phyloP scores from a whole-genome alignment of 345 rosid genomes.

The Carallia brachiata region DNA sequence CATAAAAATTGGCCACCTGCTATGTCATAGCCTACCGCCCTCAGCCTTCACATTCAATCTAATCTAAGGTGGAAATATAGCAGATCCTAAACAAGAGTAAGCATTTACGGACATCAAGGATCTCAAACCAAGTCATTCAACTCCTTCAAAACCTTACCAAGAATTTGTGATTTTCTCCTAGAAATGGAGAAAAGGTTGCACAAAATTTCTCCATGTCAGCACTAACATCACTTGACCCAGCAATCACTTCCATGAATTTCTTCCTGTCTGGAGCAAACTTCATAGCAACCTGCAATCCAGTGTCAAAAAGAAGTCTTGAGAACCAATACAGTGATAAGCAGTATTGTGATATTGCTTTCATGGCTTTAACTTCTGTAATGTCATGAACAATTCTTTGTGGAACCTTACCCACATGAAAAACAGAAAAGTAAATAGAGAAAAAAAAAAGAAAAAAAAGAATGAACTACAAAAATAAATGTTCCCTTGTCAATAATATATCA shows the following conservation, averaged over 20 bases:
- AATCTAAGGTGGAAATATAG: not conserved
- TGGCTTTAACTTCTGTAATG: not conserved
- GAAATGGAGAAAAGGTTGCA: constrained; percentile 66
- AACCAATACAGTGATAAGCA: no score
- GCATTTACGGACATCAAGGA: not conserved
- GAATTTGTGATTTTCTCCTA: constrained; percentile 86
- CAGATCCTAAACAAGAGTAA: constrained; percentile 1
- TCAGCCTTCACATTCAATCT: not conserved
- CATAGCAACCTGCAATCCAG: constrained; percentile 67
- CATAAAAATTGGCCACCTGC: not conserved
- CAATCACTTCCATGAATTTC: constrained; percentile 86
- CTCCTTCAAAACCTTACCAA: constrained; percentile 53
- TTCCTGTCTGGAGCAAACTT: constrained; percentile 96
- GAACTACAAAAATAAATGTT: no score
- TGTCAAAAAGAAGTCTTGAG: constrained; percentile 5
- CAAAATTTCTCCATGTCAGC: constrained; percentile 90
- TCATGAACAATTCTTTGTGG: not conserved
- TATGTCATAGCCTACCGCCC: not conserved
- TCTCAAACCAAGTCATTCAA: constrained; percentile 1
- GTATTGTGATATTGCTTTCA: not conserved
- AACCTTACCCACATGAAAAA: not conserved
- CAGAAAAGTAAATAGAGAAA: not conserved
- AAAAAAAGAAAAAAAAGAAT: not conserved
- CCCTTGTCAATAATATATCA: not conserved
- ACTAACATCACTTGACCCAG: constrained; percentile 70